Base-by-base conservation (phyloP, 805 yeast genomes). In the Yarrowia bubula region DNA sequence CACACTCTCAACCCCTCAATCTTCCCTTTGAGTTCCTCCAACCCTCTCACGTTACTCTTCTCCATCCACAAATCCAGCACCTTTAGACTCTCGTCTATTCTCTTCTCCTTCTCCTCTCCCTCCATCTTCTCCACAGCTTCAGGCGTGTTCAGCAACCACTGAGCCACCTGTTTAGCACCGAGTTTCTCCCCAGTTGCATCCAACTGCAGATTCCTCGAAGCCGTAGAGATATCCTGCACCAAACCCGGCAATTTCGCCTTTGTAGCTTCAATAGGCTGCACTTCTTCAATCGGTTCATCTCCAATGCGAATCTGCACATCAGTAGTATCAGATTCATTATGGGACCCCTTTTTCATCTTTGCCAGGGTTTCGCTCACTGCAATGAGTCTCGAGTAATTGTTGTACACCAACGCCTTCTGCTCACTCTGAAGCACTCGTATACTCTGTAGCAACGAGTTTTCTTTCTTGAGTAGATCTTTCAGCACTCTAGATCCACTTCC, bases 381-480 rank as follows among this genome's bases (percentile, higher is more conserved):
- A 51, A 76, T 76, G 10, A 76, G 71, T 41, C 76, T 75, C 42
- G 74, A 71, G 69, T 76, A 76, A 67, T 76, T 76, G 68, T 76
- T 75, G 67, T 76, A 76, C 8, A 76, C 77, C 5, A 76, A 70
- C 28, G 78, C 76, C 67, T 76, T 76, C 60, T 76, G 78, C 41
- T 75, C 76, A 64, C 75, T 71, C 43, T 75, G 75, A 31, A 76
- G 70, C 9, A 73, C 70, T 17, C 72, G 69, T 13, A 73, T 68
- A 48, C 75, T 75, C 35, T 64, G 65, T 18, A 69, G 53, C 39
- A 76, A 70, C 61, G 68, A 69, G 60, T 70, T 71, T 33, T 71
- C 73, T 4, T 70, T 66, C 50, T 68, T 67, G 8, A 74, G 66
- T 17, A 76, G 66, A 8, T 64, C 66, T 41, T 70, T 66, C 13